These are phyloP conservation scores for Hyaloscypha finlandica DNA, from an alignment of 495 filamentous ascomycete genomes.

Conservation along the genomic window DNA sequence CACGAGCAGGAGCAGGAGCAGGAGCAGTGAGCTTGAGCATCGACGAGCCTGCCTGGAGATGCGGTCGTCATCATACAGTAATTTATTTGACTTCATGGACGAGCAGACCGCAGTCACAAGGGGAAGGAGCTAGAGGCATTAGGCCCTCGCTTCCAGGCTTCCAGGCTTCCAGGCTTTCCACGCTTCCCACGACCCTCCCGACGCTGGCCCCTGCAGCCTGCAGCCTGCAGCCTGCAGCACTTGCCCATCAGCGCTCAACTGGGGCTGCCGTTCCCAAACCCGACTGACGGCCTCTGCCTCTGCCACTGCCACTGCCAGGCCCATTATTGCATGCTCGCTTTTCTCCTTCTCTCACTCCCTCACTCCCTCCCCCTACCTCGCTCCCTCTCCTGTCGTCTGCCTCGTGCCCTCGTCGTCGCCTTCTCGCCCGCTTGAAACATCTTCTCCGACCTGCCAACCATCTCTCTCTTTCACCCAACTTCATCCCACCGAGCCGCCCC, in stretches of 20 bases:
- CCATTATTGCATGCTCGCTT: no score
- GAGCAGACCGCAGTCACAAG: background rate
- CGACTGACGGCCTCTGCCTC: no score
- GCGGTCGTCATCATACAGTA: background rate
- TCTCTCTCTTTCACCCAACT: background rate
- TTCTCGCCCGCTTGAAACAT: conserved; percentile 17
- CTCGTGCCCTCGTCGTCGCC: background rate
- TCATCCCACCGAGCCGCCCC: conserved; percentile 1
- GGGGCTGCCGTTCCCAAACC: background rate
- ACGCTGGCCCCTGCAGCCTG: no score
- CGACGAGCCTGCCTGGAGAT: no score
- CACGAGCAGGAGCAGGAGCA: no score
- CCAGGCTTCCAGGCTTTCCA: no score
- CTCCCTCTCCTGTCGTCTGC: background rate
- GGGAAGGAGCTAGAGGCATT: background rate
- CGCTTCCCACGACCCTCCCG: no score
- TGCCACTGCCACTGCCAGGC: no score
- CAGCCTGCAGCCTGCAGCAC: no score
- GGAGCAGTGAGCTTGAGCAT: no score
- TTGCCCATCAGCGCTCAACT: no score
- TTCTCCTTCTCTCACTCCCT: background rate
- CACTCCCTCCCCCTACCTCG: background rate
- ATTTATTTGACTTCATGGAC: background rate
- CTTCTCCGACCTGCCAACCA: conserved; percentile 8
- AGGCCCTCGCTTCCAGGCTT: background rate